phyloP scores from a whole-genome alignment of 2,329 filamentous ascomycete genomes.

The Polytolypa hystricis region DNA sequence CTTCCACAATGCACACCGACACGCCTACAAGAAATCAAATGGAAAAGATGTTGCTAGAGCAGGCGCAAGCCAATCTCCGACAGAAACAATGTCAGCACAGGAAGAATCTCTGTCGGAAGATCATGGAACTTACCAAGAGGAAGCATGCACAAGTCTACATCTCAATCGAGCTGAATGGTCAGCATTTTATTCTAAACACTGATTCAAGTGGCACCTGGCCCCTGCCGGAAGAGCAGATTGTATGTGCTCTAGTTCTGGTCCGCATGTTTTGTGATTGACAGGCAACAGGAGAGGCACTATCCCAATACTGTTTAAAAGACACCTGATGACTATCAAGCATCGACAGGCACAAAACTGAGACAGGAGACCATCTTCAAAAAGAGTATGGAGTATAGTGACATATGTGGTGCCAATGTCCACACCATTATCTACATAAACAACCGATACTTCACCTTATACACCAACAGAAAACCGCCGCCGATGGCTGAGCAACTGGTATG shows the following conservation, averaged over 20 bases:
- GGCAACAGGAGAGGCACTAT: conserved; percentile 4
- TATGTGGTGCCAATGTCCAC: conserved; percentile 1
- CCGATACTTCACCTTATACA: conserved; percentile 3
- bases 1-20: too few species aligned
- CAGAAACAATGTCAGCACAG: neutral
- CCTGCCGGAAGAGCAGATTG: conserved; percentile 4
- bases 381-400: conserved; percentile 4
- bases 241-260: conserved; percentile 3
- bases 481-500: neutral
- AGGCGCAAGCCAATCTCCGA: neutral
- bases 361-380: conserved; percentile 2
- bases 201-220: conserved; percentile 2
- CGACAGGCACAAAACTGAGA: neutral
- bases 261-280: conserved; percentile 2
- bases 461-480: neutral
- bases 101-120: neutral
- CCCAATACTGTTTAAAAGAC: conserved; percentile 4
- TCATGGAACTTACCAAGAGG: neutral
- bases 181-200: conserved; percentile 5
- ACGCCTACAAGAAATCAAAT: too few species aligned
- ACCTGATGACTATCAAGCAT: conserved; percentile 11
- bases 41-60: neutral
- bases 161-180: conserved; percentile 1
- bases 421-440: neutral
- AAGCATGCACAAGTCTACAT: conserved; percentile 2